These are phyloP conservation scores for Colletotrichum tropicicola DNA, from an alignment of 2,329 filamentous ascomycete species.

Conservation along the genomic window DNA sequence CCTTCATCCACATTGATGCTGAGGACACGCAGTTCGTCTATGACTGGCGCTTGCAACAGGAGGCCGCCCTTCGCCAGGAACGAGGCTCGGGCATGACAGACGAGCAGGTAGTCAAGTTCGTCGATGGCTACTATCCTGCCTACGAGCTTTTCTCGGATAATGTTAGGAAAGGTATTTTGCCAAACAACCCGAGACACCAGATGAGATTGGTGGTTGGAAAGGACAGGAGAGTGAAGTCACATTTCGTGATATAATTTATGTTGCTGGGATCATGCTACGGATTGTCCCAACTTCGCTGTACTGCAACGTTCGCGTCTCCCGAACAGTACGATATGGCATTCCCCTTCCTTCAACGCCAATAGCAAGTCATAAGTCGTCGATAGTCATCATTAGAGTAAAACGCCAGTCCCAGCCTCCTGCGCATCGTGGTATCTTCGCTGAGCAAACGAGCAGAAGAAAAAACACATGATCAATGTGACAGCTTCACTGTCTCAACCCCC, in stretches of 20 bases:
- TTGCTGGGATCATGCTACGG: too few species aligned
- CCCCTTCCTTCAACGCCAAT: neutral
- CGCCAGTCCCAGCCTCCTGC: neutral
- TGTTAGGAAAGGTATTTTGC: conserved; percentile 66
- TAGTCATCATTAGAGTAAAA: conserved; percentile 16
- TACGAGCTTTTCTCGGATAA: conserved; percentile 75
- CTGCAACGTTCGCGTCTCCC: too few species aligned
- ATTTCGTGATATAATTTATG: conserved; percentile 53
- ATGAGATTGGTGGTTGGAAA: conserved; percentile 69
- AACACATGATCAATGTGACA: neutral
- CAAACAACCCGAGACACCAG: conserved; percentile 60
- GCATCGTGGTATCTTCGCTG: neutral
- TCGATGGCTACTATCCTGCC: conserved; percentile 70
- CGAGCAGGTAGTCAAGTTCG: conserved; percentile 80
- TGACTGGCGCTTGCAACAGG: conserved; percentile 84
- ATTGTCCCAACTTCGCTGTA: too few species aligned
- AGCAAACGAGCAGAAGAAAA: neutral
- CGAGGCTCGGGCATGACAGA: conserved; percentile 84
- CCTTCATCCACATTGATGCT: conserved; percentile 72
- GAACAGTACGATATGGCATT: too few species aligned
- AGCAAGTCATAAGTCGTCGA: conserved; percentile 25
- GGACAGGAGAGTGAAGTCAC: conserved; percentile 67
- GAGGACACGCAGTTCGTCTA: conserved; percentile 81
- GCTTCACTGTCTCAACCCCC: too few species aligned
- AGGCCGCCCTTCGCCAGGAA: conserved; percentile 71